Conservation (phyloP, 371 early-diverging fungal species). For the Coemansia sp. region DNA sequence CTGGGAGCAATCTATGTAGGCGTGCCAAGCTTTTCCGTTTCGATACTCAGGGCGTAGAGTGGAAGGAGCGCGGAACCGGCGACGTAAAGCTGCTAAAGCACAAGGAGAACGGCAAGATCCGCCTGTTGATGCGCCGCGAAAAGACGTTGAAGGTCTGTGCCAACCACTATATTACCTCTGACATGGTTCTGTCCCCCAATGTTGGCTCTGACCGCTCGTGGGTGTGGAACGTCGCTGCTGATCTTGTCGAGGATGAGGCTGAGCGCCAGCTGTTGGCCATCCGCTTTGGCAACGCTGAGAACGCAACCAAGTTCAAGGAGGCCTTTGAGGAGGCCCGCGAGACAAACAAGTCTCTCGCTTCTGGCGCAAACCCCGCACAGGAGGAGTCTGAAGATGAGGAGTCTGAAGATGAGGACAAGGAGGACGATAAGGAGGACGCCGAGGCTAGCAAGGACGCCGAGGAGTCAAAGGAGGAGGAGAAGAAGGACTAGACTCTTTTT, state of each 20-base stretch:
- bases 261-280: constrained; percentile 89
- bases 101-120: constrained; percentile 81
- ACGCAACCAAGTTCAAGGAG: constrained; percentile 64
- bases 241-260: constrained; percentile 86
- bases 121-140: constrained; percentile 96
- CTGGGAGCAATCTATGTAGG: constrained; percentile 57
- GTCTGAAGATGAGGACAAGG: constrained; percentile 35
- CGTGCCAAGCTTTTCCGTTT: constrained; percentile 97
- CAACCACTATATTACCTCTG: constrained; percentile 90
- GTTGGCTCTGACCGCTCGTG: constrained; percentile 97
- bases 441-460: constrained; percentile 2
- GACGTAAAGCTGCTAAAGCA: constrained; percentile 93
- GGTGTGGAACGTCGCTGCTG: constrained; percentile 91
- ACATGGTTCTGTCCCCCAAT: constrained; percentile 87
- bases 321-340: constrained; percentile 72
- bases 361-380: constrained; percentile 22
- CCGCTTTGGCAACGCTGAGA: constrained; percentile 94
- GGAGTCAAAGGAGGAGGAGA: constrained; percentile 32
- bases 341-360: constrained; percentile 44
- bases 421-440: constrained; percentile 31
- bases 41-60: constrained; percentile 82
- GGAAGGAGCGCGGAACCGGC: constrained; percentile 99
- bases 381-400: constrained; percentile 24
- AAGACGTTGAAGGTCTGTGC: constrained; percentile 98
- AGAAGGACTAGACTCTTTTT: constrained; percentile 25